Evolutionary conservation across 73 alveolate species (phyloP).

Genomic region (Paraurostyla sp.): DNA sequence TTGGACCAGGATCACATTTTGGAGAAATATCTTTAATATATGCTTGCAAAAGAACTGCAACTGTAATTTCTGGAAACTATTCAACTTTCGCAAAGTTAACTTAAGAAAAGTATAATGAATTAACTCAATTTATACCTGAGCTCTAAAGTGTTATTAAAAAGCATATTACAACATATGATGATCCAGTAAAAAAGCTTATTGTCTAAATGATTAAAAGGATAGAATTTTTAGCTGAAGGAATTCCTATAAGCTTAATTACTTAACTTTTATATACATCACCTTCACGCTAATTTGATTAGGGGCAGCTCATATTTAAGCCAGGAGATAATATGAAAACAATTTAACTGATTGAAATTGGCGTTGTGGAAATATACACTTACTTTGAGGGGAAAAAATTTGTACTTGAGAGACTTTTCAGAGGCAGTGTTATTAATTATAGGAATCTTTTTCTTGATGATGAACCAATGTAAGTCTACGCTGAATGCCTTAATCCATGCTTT

Average conservation of each 20-base stretch:
- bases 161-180: slow-evolving; percentile 30
- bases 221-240: background rate
- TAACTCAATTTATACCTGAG: slow-evolving; percentile 41
- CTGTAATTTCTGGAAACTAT: slow-evolving; percentile 62
- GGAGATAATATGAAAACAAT: slow-evolving; percentile 53
- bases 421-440: slow-evolving; percentile 65
- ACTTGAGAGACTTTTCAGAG: slow-evolving; percentile 65
- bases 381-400: slow-evolving; percentile 67
- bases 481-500: slow-evolving; percentile 14
- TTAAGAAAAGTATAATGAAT: slow-evolving; percentile 22
- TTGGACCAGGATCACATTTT: slow-evolving; percentile 48
- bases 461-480: slow-evolving; percentile 51
- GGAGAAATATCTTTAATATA: slow-evolving; percentile 68
- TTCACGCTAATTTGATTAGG: slow-evolving; percentile 31
- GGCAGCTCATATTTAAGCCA: slow-evolving; percentile 55
- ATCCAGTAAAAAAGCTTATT: slow-evolving; percentile 6
- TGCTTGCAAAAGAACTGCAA: slow-evolving; percentile 57
- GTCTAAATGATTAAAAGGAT: slow-evolving; percentile 14
- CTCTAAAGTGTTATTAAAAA: background rate
- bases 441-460: slow-evolving; percentile 59
- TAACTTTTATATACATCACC: slow-evolving; percentile 43
- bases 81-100: slow-evolving; percentile 47
- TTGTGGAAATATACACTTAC: slow-evolving; percentile 44
- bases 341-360: slow-evolving; percentile 54
- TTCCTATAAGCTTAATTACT: background rate